Conservation (phyloP, 345 rosid species). For the Camelina neglecta region DNA sequence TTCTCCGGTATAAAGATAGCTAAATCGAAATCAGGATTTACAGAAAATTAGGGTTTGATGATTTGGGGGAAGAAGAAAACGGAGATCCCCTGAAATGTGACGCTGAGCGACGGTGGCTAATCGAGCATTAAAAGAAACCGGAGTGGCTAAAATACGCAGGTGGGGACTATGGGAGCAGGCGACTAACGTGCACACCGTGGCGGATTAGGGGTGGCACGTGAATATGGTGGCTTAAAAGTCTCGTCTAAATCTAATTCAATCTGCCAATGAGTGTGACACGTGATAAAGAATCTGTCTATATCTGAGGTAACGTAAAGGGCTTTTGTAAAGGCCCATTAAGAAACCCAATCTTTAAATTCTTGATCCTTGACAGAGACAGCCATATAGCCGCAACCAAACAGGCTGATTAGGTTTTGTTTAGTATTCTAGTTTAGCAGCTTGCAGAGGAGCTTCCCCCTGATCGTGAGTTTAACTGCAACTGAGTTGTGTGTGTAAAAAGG, state of each 20-base stretch:
- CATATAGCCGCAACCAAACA: slow-evolving; percentile 46
- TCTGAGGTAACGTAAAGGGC: slow-evolving; percentile 1
- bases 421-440: slow-evolving; percentile 21
- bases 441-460: slow-evolving; percentile 8
- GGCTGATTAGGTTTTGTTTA: slow-evolving; percentile 50
- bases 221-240: slow-evolving; percentile 28
- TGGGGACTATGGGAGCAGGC: slow-evolving; percentile 1
- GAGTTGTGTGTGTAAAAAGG: neutral
- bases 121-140: slow-evolving; percentile 28
- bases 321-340: slow-evolving; percentile 30
- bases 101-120: slow-evolving; percentile 37
- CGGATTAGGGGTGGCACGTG: slow-evolving; percentile 51
- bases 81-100: slow-evolving; percentile 10
- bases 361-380: neutral
- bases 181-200: slow-evolving; percentile 35
- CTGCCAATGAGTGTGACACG: slow-evolving; percentile 31
- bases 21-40: slow-evolving; percentile 3
- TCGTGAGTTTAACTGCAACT: slow-evolving; percentile 20
- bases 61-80: slow-evolving; percentile 19
- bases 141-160: slow-evolving; percentile 14
- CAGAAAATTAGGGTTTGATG: slow-evolving; percentile 43
- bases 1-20: slow-evolving; percentile 41
- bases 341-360: slow-evolving; percentile 8
- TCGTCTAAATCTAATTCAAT: slow-evolving; percentile 25
- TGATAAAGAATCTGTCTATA: slow-evolving; percentile 7